Evolutionary conservation across 129 eudicot genomes (phyloP).

Genomic region (Arctium minus): DNA sequence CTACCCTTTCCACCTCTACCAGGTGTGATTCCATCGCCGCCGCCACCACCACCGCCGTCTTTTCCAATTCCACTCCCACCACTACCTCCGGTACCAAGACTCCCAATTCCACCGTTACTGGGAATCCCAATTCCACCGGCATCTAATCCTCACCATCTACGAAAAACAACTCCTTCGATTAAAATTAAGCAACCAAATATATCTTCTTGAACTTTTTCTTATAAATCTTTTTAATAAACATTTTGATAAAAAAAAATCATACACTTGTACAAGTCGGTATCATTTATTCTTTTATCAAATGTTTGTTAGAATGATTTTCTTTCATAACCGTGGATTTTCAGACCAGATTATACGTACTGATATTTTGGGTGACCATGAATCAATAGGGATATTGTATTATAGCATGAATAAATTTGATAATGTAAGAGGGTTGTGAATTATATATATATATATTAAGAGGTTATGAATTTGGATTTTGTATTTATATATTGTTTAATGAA

Average conservation of each 20-base stretch:
- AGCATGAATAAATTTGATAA: slow-evolving; percentile 8
- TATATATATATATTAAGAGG: background rate
- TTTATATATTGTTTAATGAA: no score
- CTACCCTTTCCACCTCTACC: slow-evolving; percentile 15
- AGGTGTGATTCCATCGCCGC: slow-evolving; percentile 12
- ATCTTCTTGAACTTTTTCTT: background rate
- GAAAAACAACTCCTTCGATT: slow-evolving; percentile 12
- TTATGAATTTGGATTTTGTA: background rate
- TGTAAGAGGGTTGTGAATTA: background rate
- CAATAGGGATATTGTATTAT: background rate
- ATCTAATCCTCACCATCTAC: background rate
- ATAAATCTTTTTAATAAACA: background rate
- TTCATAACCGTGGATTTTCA: no score
- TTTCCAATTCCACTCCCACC: slow-evolving; percentile 41
- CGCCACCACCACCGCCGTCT: slow-evolving; percentile 22
- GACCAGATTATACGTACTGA: no score
- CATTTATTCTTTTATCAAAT: background rate
- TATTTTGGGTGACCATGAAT: no score
- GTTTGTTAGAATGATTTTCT: background rate
- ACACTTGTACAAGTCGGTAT: no score
- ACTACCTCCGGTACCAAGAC: slow-evolving; percentile 55
- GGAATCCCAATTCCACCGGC: slow-evolving; percentile 67
- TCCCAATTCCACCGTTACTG: no score
- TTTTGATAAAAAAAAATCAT: background rate
- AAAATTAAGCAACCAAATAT: background rate